Evolutionary conservation across 805 yeast genomes (phyloP), one percentile per base, ranked within the genome.

Genomic region (Helenozyma baotianmanensis): DNA sequence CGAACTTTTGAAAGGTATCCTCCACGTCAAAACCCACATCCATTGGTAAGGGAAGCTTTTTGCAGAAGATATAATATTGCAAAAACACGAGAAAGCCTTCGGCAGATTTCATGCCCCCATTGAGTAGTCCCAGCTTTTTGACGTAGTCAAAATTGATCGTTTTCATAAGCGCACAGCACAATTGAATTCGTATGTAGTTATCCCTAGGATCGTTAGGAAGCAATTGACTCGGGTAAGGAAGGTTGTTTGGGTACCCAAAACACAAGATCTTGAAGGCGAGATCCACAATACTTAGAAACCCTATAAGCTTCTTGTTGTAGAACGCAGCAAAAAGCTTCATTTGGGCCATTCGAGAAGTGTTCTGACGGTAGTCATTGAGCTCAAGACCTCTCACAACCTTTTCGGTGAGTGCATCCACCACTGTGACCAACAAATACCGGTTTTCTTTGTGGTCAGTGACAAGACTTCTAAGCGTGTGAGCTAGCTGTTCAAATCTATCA

Each of bases 41-140:
- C 40, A 69, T 62, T 0, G 94, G 87, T 11, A 83, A 33, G 1
- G 86, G 83, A 29, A 58, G 67, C 3, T 55, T 54, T 47, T 87
- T 87, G 21, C 80, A 71, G 53, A 68, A 72, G 4, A 74, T 54
- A 50, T 84, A 87, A 53, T 77, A 87, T 47, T 87, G 92, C 39
- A 86, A 78, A 43, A 76, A 80, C 17, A 67, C 66, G 36, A 80
- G 45, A 36, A 81, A 72, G 0, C 50, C 47, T 13, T 43, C 48
- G 5, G 54, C 40, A 9, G 47, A 30, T 16, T 42, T 44, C 11
- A 42, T 33, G 2, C 40, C 40, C n/a, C 29, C 32, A 4, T 17
- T 24, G 21, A 43, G 41, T 11, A 36, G 23, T 10, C 33, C 27
- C 17, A 27, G 13, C 9, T 13, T 14, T 9, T 33, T 29, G 13